Evolutionary conservation across 345 rosid species (phyloP).

Genomic region (Salix purpurea): DNA sequence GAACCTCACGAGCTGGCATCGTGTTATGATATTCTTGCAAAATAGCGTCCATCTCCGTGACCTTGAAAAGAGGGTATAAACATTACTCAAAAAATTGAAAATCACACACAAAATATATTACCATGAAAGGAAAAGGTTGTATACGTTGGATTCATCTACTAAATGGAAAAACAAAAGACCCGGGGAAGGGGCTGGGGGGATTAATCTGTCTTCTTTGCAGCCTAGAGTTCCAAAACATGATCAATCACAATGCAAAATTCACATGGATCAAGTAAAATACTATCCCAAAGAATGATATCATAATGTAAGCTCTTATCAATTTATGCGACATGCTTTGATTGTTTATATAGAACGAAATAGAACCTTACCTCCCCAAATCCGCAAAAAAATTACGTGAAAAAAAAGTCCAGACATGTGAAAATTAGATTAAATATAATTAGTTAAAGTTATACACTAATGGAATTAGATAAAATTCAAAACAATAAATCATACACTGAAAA

Average conservation of each 20-base stretch:
- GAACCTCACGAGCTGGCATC: slow-evolving; percentile 76
- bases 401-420: neutral
- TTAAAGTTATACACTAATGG: neutral
- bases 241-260: neutral
- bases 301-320: neutral
- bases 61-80: slow-evolving; percentile 36
- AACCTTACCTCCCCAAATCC: neutral
- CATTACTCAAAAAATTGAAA: neutral
- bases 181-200: neutral
- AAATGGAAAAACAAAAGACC: neutral
- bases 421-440: neutral
- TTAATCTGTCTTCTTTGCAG: neutral
- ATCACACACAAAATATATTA: neutral
- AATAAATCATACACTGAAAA: neutral
- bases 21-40: slow-evolving; percentile 67
- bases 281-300: neutral
- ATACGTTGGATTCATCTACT: neutral
- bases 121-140: neutral
- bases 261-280: neutral
- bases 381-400: neutral
- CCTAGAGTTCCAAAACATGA: neutral
- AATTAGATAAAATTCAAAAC: neutral
- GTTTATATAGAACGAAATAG: too few species aligned
- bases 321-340: neutral
- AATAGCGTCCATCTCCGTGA: slow-evolving; percentile 88